Conservation (phyloP, 2,329 filamentous ascomycete species). For the Cucurbitaria berberidis region DNA sequence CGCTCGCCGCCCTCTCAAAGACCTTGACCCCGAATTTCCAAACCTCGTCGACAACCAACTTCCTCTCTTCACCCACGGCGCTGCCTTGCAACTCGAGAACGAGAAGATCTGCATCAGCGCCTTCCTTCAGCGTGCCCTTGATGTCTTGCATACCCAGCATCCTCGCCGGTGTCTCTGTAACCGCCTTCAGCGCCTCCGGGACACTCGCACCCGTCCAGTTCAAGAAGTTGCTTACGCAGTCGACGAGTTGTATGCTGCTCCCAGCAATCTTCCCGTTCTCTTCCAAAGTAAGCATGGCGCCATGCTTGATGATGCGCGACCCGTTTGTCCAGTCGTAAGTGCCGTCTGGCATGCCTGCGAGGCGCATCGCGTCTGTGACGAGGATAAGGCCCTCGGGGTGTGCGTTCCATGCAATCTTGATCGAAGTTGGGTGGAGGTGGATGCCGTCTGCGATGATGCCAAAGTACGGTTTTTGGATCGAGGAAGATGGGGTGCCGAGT, state of each 20-base stretch:
- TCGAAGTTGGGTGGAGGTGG: conserved; percentile 84
- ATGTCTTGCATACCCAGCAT: conserved; percentile 72
- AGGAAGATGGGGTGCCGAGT: conserved; percentile 61
- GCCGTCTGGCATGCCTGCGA: conserved; percentile 83
- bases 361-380: conserved; percentile 90
- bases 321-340: conserved; percentile 85
- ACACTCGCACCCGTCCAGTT: conserved; percentile 73
- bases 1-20: conserved; percentile 21
- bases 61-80: conserved; percentile 53
- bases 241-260: conserved; percentile 74
- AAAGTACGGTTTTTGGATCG: conserved; percentile 70
- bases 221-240: conserved; percentile 83
- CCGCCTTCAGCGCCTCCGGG: conserved; percentile 71
- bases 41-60: conserved; percentile 72
- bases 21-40: conserved; percentile 73
- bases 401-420: conserved; percentile 87
- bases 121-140: conserved; percentile 65
- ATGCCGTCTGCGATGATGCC: conserved; percentile 91
- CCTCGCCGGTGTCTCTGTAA: conserved; percentile 76
- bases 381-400: conserved; percentile 85
- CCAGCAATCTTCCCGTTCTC: conserved; percentile 66
- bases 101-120: conserved; percentile 64
- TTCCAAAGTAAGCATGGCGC: conserved; percentile 74
- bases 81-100: conserved; percentile 65
- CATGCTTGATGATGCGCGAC: conserved; percentile 70